Base-by-base conservation (phyloP, 2,329 filamentous ascomycete species). In the Arthrobotrys megalospora region DNA sequence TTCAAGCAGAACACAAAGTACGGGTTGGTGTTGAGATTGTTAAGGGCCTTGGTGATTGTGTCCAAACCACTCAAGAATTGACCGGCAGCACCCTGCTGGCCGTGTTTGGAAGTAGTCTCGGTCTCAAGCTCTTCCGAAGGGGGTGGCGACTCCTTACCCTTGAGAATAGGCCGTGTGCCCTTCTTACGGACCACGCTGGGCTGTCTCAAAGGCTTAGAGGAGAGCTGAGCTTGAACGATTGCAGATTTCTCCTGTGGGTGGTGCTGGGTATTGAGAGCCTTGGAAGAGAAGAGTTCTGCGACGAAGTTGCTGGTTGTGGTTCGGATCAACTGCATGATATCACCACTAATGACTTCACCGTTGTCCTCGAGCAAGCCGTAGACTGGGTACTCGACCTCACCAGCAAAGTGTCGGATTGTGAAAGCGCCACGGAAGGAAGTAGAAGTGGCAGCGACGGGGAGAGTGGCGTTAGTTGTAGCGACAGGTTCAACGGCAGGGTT, bases 1-100 rank as follows among this genome's bases (percentile, higher is more conserved):
- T 99, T 99, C 80, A 99, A 86, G 83, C 96, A 99, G 85, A 99
- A 97, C 52, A 99, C 89, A 82, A 97, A 98, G 85, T 99, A 99
- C 0, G 92, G 90, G 82, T 99, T 99, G 10, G 94, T 92, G 82
- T 94, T 93, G 3, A 91, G 89, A 1, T 92, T 90, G 1, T 90
- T 92, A 52, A 99, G 87, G 1, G 93, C 94, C 82, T 95, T 94
- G 75, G 91, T 96, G 72, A 99, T 93, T 76, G 96, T 96, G 80
- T 97, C 93, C 28, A 99, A 87, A 0, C 94, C 92, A 0, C 92
- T 90, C 21, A 99, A 86, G 85, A 97, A 99, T 83, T 99, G 96
- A 1, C 92, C 94, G 0, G 96, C 93, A 14, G 95, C 95, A 58
- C 96, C 95, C 84, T 97, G 93, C 64, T 94, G 91, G 3, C 76